These are phyloP conservation scores for Chaetomium tenue DNA, from an alignment of 495 filamentous ascomycete genomes.

Conservation along the genomic window DNA sequence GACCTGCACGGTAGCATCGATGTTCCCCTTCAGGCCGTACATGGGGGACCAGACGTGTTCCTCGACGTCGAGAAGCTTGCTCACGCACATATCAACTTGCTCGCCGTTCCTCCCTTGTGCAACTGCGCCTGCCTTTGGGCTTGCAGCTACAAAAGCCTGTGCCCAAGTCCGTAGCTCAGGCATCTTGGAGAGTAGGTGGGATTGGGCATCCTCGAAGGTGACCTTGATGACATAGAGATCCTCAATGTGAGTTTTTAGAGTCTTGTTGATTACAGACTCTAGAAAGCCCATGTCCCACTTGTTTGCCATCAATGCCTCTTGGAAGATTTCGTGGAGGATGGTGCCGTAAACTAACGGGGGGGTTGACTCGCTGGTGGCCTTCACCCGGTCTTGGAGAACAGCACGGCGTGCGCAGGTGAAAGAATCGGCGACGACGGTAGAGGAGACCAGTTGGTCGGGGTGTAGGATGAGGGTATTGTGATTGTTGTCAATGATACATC, in stretches of 20 bases:
- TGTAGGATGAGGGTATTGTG: slow-evolving; percentile 88
- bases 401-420: slow-evolving; percentile 85
- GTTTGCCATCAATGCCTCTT: slow-evolving; percentile 82
- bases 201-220: slow-evolving; percentile 64
- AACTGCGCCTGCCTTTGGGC: slow-evolving; percentile 68
- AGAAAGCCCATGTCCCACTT: slow-evolving; percentile 72
- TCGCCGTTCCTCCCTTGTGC: slow-evolving; percentile 76
- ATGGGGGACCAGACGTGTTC: slow-evolving; percentile 97
- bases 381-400: slow-evolving; percentile 90
- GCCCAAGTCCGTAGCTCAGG: slow-evolving; percentile 80
- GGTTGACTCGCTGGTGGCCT: slow-evolving; percentile 74
- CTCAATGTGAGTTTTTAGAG: slow-evolving; percentile 72
- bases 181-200: slow-evolving; percentile 76
- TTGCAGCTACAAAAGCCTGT: slow-evolving; percentile 66
- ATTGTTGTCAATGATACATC: slow-evolving; percentile 70
- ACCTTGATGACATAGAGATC: slow-evolving; percentile 81
- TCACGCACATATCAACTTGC: slow-evolving; percentile 74
- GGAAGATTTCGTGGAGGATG: slow-evolving; percentile 90
- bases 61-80: slow-evolving; percentile 91
- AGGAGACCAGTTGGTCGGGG: slow-evolving; percentile 91
- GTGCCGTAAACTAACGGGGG: slow-evolving; percentile 82
- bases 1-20: slow-evolving; percentile 97
- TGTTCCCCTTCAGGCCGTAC: slow-evolving; percentile 95
- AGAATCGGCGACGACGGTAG: slow-evolving; percentile 90
- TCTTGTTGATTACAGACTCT: slow-evolving; percentile 57